These are phyloP conservation scores for Ganoderma multipileum DNA, from an alignment of 1,284 basidiomycete genomes.

Conservation along the genomic window DNA sequence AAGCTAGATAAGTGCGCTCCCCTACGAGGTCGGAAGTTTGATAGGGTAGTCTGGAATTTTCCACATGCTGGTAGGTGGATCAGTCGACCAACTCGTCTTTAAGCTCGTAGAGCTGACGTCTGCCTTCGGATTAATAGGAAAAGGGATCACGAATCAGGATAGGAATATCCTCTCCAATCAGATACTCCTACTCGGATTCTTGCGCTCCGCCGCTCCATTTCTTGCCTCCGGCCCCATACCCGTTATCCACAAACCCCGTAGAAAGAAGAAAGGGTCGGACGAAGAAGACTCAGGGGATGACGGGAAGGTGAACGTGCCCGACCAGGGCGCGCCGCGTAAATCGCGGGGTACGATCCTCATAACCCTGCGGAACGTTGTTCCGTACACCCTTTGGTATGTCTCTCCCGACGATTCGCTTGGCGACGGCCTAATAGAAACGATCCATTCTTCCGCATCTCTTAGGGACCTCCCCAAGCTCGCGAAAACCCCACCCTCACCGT, in stretches of 20 bases:
- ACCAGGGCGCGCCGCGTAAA: conserved; percentile 8
- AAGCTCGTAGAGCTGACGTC: conserved; percentile 11
- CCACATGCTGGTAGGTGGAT: conserved; percentile 85
- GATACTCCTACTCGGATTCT: conserved; percentile 84
- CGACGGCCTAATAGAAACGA: background rate
- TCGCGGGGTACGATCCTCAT: conserved; percentile 78
- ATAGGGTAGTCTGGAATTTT: conserved; percentile 94
- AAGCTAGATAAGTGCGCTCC: conserved; percentile 66
- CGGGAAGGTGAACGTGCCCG: conserved; percentile 36
- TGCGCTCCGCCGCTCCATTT: conserved; percentile 75
- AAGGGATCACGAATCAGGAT: conserved; percentile 93
- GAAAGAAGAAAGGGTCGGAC: conserved; percentile 54
- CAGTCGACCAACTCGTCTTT: background rate
- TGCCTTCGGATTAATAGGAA: conserved; percentile 57
- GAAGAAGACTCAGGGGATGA: conserved; percentile 44
- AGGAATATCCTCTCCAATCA: conserved; percentile 95
- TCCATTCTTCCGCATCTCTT: background rate
- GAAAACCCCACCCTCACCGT: conserved; percentile 68
- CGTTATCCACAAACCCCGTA: conserved; percentile 46
- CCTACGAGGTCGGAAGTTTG: conserved; percentile 69
- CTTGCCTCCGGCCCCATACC: conserved; percentile 68
- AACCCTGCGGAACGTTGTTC: conserved; percentile 86
- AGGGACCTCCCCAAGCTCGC: conserved; percentile 86
- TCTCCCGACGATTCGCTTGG: background rate
- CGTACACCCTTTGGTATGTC: conserved; percentile 87